phyloP scores from a whole-genome alignment of 2,329 filamentous ascomycete species.

The Mycocentrospora acerina region DNA sequence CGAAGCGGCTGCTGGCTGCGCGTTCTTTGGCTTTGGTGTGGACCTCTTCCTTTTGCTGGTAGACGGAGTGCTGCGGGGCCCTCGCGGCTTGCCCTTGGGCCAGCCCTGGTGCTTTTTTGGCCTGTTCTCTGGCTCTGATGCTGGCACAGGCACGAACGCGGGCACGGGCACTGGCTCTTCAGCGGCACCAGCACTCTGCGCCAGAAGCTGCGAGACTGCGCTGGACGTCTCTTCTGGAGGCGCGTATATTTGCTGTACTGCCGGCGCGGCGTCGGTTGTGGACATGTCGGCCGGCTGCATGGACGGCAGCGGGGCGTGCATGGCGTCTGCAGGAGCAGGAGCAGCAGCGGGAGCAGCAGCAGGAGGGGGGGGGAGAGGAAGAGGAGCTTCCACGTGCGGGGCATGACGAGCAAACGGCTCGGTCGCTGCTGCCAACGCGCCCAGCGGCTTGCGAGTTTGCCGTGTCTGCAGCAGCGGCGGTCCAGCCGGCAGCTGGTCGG shows the following conservation, averaged over 20 bases:
- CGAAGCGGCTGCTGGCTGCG: constrained; percentile 14
- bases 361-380: constrained; percentile 13
- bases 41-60: constrained; percentile 45
- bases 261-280: constrained; percentile 10
- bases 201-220: constrained; percentile 11
- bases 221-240: constrained; percentile 39
- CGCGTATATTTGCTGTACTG: constrained; percentile 41
- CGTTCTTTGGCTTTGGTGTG: constrained; percentile 36
- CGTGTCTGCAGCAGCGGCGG: constrained; percentile 8
- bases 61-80: constrained; percentile 37
- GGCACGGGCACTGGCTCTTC: background rate
- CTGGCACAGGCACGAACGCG: too few relatives aligned
- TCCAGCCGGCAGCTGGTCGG: constrained; percentile 4
- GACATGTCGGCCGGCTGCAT: constrained; percentile 12
- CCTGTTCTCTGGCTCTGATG: constrained; percentile 23
- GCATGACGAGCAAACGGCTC: constrained; percentile 8
- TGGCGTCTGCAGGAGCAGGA: constrained; percentile 12
- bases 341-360: too few relatives aligned
- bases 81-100: constrained; percentile 51
- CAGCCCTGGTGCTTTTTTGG: constrained; percentile 44
- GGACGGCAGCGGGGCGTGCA: constrained; percentile 13
- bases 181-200: constrained; percentile 8
- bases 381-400: constrained; percentile 1
- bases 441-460: constrained; percentile 10
- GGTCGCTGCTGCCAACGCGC: constrained; percentile 10